Conservation (phyloP, 2,329 filamentous ascomycete genomes). For the Trichophyton equinum region DNA sequence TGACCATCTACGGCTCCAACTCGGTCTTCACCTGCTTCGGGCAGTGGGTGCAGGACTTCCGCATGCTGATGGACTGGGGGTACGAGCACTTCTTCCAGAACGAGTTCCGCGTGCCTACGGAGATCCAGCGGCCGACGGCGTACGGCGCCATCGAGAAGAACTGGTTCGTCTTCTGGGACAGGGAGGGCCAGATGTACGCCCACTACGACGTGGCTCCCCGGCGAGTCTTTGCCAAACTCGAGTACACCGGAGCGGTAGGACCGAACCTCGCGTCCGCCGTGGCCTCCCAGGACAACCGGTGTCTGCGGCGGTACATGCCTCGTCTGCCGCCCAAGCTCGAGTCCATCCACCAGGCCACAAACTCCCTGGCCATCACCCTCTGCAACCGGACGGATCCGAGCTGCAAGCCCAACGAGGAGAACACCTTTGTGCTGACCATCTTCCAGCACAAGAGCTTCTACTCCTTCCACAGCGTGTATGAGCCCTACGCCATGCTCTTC, state of each 20-base stretch:
- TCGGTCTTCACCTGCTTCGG: constrained; percentile 45
- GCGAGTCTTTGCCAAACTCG: constrained; percentile 39
- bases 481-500: constrained; percentile 45
- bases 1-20: constrained; percentile 45
- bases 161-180: constrained; percentile 51
- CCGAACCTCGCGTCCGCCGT: constrained; percentile 35
- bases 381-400: constrained; percentile 37
- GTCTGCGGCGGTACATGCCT: constrained; percentile 38
- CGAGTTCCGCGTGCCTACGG: constrained; percentile 35
- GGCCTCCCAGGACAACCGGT: constrained; percentile 31
- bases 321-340: constrained; percentile 24
- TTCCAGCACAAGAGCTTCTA: constrained; percentile 44
- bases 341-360: constrained; percentile 48
- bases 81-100: constrained; percentile 19
- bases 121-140: constrained; percentile 40
- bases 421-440: constrained; percentile 45
- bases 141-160: constrained; percentile 45
- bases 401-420: constrained; percentile 34
- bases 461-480: constrained; percentile 40
- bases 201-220: constrained; percentile 43
- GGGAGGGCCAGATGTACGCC: constrained; percentile 33
- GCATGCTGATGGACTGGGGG: constrained; percentile 37
- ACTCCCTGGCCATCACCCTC: constrained; percentile 44
- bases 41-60: constrained; percentile 45
- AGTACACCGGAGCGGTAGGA: constrained; percentile 36